Base-by-base conservation (phyloP, 768 basidiomycete genomes). In the Termitomyces sp. region DNA sequence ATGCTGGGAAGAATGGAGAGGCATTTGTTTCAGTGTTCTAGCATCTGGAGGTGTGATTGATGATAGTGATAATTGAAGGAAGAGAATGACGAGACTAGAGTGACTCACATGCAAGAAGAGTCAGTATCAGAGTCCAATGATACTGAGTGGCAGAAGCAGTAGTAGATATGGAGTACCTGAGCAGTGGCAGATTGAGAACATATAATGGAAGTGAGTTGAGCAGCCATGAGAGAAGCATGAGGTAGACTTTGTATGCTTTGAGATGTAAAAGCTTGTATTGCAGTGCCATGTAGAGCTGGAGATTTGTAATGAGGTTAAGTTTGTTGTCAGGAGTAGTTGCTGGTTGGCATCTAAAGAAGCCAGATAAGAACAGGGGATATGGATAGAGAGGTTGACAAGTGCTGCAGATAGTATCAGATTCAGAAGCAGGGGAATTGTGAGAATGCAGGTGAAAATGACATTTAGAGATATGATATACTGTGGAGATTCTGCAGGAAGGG, bases 391-490 rank as follows among this genome's bases (percentile, higher is more conserved):
- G 23, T 78, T 71, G 4, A 84, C 83, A 34, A 96, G 79, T 19
- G 83, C 78, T 0, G 73, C 68, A 21, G 86, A 75, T 37, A 83
- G 88, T 46, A 89, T 75, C 8, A 84, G 87, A 69, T 90, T 88
- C 1, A 91, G 92, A 0, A 97, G 78, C 0, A 92, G 73, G 0
- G 90, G 89, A 43, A 95, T 75, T 1, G 86, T 80, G 56, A 96
- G 75, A 54, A 95, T 82, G 58, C 75, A 69, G 17, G 74, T 65
- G 53, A 90, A 62, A 31, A 89, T 63, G 17, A 69, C 65, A 32
- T 70, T 60, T 14, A 87, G 65, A 40, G 59, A 62, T 5, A 68
- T 25, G 62, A 73, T 42, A 29, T 53, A 75, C 43, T 63, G 52
- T 1, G 66, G 62, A 1, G 65, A 62, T 43, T 61, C 35, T 0